Base-by-base conservation (phyloP, 371 early-diverging fungal species). In the Mucor mucedo region DNA sequence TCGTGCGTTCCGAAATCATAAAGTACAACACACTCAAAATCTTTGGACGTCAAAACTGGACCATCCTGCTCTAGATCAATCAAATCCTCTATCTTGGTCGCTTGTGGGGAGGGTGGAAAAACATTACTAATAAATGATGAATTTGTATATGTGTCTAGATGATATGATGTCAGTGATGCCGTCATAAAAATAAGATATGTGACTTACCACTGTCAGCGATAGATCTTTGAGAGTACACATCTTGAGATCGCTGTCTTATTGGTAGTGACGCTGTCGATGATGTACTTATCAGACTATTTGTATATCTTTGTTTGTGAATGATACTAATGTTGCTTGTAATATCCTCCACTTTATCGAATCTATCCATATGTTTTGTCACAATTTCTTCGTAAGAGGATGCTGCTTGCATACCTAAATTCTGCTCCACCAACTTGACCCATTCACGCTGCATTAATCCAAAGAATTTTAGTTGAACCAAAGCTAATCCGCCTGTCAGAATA, bases 401-500 rank as follows among this genome's bases (percentile, higher is more conserved):
- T 13, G 58, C 63, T 4, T 61, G 11, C 35, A 53, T 29, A 27
- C 62, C 70, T 30, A 65, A 53, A 55, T 70, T 60, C n/a, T 65
- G 69, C 6, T 69, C 63, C 14, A 77, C 61, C 38, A 73, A 49
- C 10, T 72, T 73, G 39, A 52, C 53, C 76, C 77, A 76, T 65
- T 79, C 82, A 29, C 62, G 54, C 10, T 68, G 62, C 70, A 79
- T 66, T n/a, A 66, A 62, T n/a, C 67, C 57, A 64, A 83, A 77
- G 35, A 80, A 78, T 49, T 71, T 71, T 35, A 79, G 70, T 60
- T 94, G 94, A 9, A 91, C 80, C 35, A 68, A 72, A 9, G 84
- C 83, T 32, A 91, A 78, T 28, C 85, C 82, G 52, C 76, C 75
- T 4, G 88, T 68, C 8, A 91, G 76, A 32, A 82, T 60, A 48